Evolutionary conservation across 192 early-diverging fungal species (phyloP).

Genomic region (Coemansia sp.): DNA sequence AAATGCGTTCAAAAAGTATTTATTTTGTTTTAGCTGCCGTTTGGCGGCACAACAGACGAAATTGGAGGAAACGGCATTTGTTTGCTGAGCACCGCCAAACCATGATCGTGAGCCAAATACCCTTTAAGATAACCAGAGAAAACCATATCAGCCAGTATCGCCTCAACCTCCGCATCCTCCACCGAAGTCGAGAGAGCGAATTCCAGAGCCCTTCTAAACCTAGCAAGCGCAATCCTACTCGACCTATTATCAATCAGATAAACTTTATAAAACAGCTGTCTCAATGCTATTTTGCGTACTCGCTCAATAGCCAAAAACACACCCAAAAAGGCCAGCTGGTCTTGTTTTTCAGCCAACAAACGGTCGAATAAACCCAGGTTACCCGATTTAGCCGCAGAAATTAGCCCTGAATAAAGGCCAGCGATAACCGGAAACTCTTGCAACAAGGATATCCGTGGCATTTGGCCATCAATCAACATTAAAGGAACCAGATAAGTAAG

Average conservation of each 20-base stretch:
- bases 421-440: slow-evolving; percentile 62
- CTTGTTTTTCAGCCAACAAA: slow-evolving; percentile 59
- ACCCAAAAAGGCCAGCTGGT: slow-evolving; percentile 64
- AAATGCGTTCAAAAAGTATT: not conserved
- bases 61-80: slow-evolving; percentile 75
- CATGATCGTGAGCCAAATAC: slow-evolving; percentile 81
- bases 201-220: slow-evolving; percentile 68
- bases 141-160: slow-evolving; percentile 88
- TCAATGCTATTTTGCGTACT: slow-evolving; percentile 67
- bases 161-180: slow-evolving; percentile 77
- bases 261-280: slow-evolving; percentile 79
- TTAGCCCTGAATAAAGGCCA: slow-evolving; percentile 65
- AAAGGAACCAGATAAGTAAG: slow-evolving; percentile 82
- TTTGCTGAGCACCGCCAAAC: slow-evolving; percentile 73
- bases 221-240: slow-evolving; percentile 62
- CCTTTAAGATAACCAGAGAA: slow-evolving; percentile 83
- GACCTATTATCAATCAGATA: slow-evolving; percentile 59
- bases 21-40: not conserved
- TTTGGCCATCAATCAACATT: slow-evolving; percentile 68
- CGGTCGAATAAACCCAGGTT: slow-evolving; percentile 77
- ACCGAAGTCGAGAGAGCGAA: slow-evolving; percentile 34
- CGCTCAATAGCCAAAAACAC: slow-evolving; percentile 84
- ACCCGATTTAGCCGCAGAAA: slow-evolving; percentile 69
- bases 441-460: slow-evolving; percentile 68
- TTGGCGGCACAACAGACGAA: not conserved